Base-by-base conservation (phyloP, 2,329 filamentous ascomycete species). In the Stemphylium lycopersici region DNA sequence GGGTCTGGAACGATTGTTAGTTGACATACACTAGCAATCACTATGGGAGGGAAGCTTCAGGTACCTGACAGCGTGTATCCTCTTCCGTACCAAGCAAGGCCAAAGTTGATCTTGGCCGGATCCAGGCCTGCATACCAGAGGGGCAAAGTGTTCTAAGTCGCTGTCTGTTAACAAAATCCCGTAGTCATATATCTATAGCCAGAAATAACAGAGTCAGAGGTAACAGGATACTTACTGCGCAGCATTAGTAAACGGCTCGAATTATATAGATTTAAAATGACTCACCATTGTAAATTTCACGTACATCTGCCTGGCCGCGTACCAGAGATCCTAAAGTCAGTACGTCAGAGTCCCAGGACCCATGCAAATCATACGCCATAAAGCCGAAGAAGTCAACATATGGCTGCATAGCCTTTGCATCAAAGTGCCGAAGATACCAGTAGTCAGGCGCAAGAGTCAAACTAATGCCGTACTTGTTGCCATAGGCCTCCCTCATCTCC, bases 351-450 rank as follows among this genome's bases (percentile, higher is more conserved):
- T 22, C 22, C 22, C 22, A 22, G 22, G 22, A 6, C 22, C 20
- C 20, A 20, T 20, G 20, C 3, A 20, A 4, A 20, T 4, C 20
- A 4, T 20, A 20, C 3, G 20, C 20, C 56, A 62, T 60, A 15
- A 62, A 37, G 16, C 62, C 60, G 45, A 64, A 52, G 16, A 51
- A 51, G 37, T 67, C 58, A 0, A 79, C 72, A 20, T 73, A 72
- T 0, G 57, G 58, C 44, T 77, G 63, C 69, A 81, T 74, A 0
- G 57, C 70, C 33, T 67, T 68, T 0, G 66, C 45, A 24, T 79
- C 68, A 13, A 58, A 62, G 47, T 37, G 22, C 11, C 38, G 52
- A 6, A 71, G 46, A 48, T 71, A 71, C 63, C 65, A 66, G 36
- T 63, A 72, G 20, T 48, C 44, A 2, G 63, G 43, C 4, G 67